Conservation (phyloP, 352 stramenopile genomes). For the Phytophthora sansomeana region DNA sequence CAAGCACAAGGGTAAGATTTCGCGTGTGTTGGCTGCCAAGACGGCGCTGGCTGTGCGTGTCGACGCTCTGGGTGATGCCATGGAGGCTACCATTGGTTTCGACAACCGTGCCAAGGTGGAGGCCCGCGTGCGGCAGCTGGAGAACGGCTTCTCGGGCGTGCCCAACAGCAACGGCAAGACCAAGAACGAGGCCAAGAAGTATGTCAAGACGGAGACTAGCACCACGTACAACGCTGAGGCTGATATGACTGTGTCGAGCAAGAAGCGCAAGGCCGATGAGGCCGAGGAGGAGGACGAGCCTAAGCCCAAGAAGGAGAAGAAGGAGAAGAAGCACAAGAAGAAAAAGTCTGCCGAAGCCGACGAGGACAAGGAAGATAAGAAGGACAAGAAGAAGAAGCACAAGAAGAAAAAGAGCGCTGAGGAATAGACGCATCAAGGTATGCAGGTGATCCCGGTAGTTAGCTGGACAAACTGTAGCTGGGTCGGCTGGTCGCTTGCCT, state of each 20-base stretch:
- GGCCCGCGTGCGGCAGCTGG: conserved; percentile 96
- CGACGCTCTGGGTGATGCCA: conserved; percentile 98
- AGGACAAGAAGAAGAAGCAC: conserved; percentile 50
- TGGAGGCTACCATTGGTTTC: conserved; percentile 95
- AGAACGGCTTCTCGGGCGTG: conserved; percentile 92
- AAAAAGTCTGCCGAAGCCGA: conserved; percentile 64
- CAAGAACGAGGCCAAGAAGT: conserved; percentile 93
- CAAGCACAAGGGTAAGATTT: conserved; percentile 99
- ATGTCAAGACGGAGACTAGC: conserved; percentile 81
- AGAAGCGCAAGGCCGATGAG: conserved; percentile 77
- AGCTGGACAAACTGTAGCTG: conserved; percentile 34
- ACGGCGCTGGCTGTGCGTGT: conserved; percentile 98
- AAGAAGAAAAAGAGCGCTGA: conserved; percentile 55
- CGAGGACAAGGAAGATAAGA: conserved; percentile 40
- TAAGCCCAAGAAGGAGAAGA: conserved; percentile 80
- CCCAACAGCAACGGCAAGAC: conserved; percentile 91
- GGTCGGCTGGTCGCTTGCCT: conserved; percentile 28
- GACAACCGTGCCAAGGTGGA: conserved; percentile 99
- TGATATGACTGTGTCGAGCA: conserved; percentile 97
- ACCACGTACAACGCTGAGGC: conserved; percentile 95
- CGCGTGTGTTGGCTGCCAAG: conserved; percentile 98
- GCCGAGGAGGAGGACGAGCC: conserved; percentile 73
- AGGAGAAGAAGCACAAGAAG: conserved; percentile 90
- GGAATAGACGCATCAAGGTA: conserved; percentile 52
- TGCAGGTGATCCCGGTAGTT: conserved; percentile 27